Evolutionary conservation across 495 filamentous ascomycete species (phyloP), one percentile per base, ranked within the genome.

Genomic region (Tuber calosporum): DNA sequence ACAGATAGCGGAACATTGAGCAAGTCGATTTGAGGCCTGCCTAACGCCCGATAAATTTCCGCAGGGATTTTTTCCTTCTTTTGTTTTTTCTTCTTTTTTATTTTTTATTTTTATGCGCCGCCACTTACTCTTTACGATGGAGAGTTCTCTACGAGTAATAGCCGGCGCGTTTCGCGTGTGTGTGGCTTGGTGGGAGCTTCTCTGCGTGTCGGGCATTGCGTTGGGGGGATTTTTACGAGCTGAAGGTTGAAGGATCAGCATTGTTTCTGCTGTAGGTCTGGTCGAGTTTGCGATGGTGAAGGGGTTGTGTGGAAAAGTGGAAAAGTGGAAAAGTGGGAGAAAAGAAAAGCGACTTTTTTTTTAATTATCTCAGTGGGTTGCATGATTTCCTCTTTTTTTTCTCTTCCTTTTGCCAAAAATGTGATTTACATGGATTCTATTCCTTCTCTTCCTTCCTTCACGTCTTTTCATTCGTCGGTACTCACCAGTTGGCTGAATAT

Each of bases 221-320:
- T 30, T 15, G 53, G 26, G 26, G 34, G 53, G 53, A 11, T 62
- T 62, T 62, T 62, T 62, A 62, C 53, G 53, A 62, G 53, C 53
- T 62, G 53, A 62, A 62, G 26, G n/a, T 30, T 62, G 53, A 30
- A 62, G 53, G 53, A 62, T 62, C 53, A 4, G 53, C 53, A 30
- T 30, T 62, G 53, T 62, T 62, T 62, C 53, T 62, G 15, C 53
- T 62, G 53, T 62, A 62, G 4, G 53, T 62, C 53, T 17, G 53
- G 53, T 62, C 53, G 53, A 62, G 53, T 62, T 62, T 11, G 53
- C 53, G 53, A 62, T 62, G 45, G 42, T 53, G 45, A 53, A 53
- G 45, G 45, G 45, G 42, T n/a, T n/a, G n/a, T 20, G 45, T n/a
- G 45, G 45, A 53, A 53, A 62, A 34, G 53, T 62, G 11, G 26